A percentile compares a stretch with the other conserved stretches of the same genome.
These are phyloP conservation scores for Talinum fruticosum DNA, from an alignment of 148 eudicot genomes.

Conservation along the genomic window DNA sequence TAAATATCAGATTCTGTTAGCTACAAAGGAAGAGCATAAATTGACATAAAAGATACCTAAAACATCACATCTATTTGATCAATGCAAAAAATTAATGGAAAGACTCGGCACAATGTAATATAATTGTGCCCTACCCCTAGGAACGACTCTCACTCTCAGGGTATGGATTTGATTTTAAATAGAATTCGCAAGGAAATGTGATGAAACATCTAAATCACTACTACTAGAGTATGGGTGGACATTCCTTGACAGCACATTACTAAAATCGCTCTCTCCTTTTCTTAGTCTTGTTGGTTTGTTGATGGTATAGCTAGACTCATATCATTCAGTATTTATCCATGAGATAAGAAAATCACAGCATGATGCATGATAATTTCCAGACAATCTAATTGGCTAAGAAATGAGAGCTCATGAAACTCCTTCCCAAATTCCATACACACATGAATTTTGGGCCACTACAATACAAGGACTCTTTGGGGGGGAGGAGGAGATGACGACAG, in stretches of 20 bases:
- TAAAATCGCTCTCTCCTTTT: too few relatives aligned
- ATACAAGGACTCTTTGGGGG: too few relatives aligned
- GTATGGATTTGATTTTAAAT: not conserved
- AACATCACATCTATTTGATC: constrained; percentile 7
- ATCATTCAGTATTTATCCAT: not conserved
- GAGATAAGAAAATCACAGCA: not conserved
- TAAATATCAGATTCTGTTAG: not conserved
- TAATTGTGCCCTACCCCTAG: too few relatives aligned
- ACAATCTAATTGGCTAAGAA: not conserved
- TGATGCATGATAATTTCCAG: not conserved
- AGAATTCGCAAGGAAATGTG: not conserved
- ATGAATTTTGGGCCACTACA: too few relatives aligned
- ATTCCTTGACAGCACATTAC: not conserved
- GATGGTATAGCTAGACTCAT: not conserved
- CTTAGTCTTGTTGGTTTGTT: too few relatives aligned
- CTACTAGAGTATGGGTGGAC: not conserved
- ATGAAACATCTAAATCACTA: not conserved
- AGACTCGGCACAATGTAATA: too few relatives aligned
- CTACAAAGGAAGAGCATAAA: constrained; percentile 1
- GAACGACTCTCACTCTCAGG: too few relatives aligned
- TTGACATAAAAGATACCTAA: not conserved
- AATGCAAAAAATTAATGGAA: not conserved
- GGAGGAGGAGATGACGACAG: too few relatives aligned
- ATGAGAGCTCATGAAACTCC: not conserved
- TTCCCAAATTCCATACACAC: not conserved